Percentiles rank a stretch among this genome's conserved stretches.
Evolutionary conservation across 805 yeast species (phyloP).

Genomic region (Myxozyma melibiosi): DNA sequence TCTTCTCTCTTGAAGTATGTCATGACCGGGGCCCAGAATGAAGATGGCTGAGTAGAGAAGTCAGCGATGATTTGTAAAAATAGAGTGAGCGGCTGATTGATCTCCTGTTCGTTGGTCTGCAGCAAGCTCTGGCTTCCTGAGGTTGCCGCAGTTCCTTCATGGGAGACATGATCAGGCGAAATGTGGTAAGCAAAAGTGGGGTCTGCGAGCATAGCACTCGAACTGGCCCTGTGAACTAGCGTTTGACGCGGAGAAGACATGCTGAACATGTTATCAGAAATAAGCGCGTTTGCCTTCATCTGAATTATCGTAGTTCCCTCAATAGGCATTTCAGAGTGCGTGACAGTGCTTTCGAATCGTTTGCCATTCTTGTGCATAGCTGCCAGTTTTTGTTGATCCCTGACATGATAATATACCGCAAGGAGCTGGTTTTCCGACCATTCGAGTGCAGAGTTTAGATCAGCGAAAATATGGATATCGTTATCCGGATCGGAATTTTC

Average conservation of each 20-base stretch:
- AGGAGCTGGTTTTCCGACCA: constrained; percentile 96
- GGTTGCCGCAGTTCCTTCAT: background rate
- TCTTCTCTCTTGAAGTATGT: constrained; percentile 57
- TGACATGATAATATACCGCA: constrained; percentile 55
- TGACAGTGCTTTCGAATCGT: background rate
- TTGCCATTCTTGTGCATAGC: background rate
- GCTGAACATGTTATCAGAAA: background rate
- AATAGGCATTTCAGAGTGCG: background rate
- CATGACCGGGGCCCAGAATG: constrained; percentile 67
- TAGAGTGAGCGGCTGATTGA: constrained; percentile 60
- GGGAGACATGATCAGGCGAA: background rate
- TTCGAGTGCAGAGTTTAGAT: constrained; percentile 84
- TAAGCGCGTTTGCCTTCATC: background rate
- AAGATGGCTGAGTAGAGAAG: constrained; percentile 51
- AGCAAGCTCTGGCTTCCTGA: no score
- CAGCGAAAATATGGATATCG: constrained; percentile 65
- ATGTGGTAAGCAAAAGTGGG: constrained; percentile 18
- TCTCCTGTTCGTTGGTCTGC: background rate
- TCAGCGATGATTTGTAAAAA: constrained; percentile 67
- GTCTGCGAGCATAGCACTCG: constrained; percentile 15
- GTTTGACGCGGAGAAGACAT: constrained; percentile 19
- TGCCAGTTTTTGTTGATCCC: constrained; percentile 32
- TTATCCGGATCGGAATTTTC: constrained; percentile 48
- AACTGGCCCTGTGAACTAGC: constrained; percentile 17
- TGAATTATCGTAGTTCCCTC: background rate